These are phyloP conservation scores for Ceratobasidium sp. DNA, from an alignment of 1,284 basidiomycete genomes.

Conservation along the genomic window DNA sequence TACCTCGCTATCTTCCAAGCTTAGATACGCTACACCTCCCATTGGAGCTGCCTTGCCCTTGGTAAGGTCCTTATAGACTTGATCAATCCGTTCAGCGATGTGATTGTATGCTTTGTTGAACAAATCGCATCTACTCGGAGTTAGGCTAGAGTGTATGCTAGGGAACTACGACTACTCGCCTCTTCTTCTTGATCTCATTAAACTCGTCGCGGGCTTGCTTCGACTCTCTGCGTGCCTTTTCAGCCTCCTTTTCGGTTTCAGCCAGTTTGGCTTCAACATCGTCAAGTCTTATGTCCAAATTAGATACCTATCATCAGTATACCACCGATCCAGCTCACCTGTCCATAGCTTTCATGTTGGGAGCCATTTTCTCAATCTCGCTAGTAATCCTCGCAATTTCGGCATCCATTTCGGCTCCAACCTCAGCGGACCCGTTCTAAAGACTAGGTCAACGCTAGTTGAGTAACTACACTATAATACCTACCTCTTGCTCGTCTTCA, in stretches of 20 bases:
- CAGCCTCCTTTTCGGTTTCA: constrained; percentile 65
- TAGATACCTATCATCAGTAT: neutral
- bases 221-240: constrained; percentile 74
- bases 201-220: constrained; percentile 91
- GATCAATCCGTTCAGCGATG: constrained; percentile 93
- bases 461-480: constrained; percentile 45
- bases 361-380: constrained; percentile 94
- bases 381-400: constrained; percentile 74
- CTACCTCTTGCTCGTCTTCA: constrained; percentile 83
- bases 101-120: constrained; percentile 98
- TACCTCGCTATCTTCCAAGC: constrained; percentile 94
- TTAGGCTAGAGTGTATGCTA: neutral
- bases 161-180: constrained; percentile 59
- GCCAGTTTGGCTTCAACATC: constrained; percentile 80
- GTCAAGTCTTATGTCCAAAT: constrained; percentile 69
- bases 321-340: constrained; percentile 59
- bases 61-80: constrained; percentile 97
- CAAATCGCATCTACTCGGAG: constrained; percentile 69
- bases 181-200: constrained; percentile 83
- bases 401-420: constrained; percentile 79
- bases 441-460: neutral
- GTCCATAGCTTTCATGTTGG: constrained; percentile 96
- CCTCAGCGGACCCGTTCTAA: constrained; percentile 74
- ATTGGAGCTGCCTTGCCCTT: constrained; percentile 92
- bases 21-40: constrained; percentile 96